Evolutionary conservation across 1,284 basidiomycete genomes (phyloP).

Genomic region (Clitocybe nebularis): DNA sequence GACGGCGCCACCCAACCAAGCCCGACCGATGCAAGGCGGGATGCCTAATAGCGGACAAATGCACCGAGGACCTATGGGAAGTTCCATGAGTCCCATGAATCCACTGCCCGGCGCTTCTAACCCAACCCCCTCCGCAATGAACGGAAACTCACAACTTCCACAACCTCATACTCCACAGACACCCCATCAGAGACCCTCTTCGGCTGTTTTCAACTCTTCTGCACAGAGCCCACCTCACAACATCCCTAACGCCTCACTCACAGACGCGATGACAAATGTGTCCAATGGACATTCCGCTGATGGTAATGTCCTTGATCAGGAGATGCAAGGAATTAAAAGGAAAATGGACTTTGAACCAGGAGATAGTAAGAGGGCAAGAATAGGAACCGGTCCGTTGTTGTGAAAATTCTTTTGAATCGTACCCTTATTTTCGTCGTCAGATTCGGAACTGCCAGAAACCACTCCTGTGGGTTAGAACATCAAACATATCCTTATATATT

Average conservation of each 20-base stretch:
- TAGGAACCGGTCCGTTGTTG: slow-evolving; percentile 57
- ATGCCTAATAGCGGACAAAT: slow-evolving; percentile 22
- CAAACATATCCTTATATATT: slow-evolving; percentile 12
- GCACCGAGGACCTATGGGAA: slow-evolving; percentile 20
- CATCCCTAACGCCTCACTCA: slow-evolving; percentile 12
- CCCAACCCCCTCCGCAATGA: slow-evolving; percentile 18
- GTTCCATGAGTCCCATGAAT: slow-evolving; percentile 11
- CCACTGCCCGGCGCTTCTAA: slow-evolving; percentile 14
- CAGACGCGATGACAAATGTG: slow-evolving; percentile 14
- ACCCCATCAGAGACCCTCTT: slow-evolving; percentile 32
- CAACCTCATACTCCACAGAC: slow-evolving; percentile 34
- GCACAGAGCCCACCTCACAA: slow-evolving; percentile 15
- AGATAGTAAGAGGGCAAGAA: slow-evolving; percentile 62
- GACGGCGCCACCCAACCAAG: slow-evolving; percentile 15
- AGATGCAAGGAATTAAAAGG: slow-evolving; percentile 59
- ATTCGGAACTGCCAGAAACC: slow-evolving; percentile 40
- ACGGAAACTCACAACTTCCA: slow-evolving; percentile 28
- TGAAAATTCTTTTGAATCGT: neutral
- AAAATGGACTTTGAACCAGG: slow-evolving; percentile 64
- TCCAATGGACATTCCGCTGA: slow-evolving; percentile 23
- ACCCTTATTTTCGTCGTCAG: slow-evolving; percentile 19
- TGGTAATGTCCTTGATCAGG: slow-evolving; percentile 39
- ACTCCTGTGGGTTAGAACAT: slow-evolving; percentile 25
- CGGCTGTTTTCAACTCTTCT: slow-evolving; percentile 18
- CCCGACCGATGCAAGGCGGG: slow-evolving; percentile 22